phyloP scores from a whole-genome alignment of 257 asterid species.

The Przewalskia tangutica region DNA sequence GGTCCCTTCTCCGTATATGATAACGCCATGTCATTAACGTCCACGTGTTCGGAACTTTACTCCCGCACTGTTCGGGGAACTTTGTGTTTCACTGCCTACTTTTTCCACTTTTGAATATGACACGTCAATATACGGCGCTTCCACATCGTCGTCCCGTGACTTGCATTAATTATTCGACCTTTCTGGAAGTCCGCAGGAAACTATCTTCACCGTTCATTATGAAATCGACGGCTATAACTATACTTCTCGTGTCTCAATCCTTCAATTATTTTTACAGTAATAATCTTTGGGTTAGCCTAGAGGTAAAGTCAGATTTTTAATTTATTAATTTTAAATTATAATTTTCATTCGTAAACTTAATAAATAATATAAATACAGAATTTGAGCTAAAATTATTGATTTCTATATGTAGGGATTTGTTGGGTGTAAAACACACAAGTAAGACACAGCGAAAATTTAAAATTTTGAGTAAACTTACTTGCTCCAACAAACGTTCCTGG shows the following conservation, averaged over 20 bases:
- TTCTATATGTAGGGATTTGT: no score
- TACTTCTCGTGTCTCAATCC: not conserved
- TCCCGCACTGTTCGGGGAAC: conserved; percentile 31
- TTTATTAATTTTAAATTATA: no score
- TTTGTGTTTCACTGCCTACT: not conserved
- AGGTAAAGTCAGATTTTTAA: no score
- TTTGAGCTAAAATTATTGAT: not conserved
- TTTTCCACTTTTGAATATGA: not conserved
- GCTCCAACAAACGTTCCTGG: no score
- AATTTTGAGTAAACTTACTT: no score
- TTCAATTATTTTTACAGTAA: not conserved
- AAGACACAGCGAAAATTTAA: no score
- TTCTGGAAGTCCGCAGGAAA: not conserved
- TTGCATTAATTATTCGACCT: conserved; percentile 8
- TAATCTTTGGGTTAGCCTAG: not conserved
- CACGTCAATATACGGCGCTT: conserved; percentile 33
- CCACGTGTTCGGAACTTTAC: conserved; percentile 15
- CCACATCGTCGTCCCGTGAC: conserved; percentile 20
- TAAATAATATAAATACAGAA: not conserved
- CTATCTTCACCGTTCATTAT: conserved; percentile 3
- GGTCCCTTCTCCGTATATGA: conserved; percentile 8
- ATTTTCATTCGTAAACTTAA: no score
- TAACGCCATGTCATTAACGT: conserved; percentile 7
- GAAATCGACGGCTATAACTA: not conserved
- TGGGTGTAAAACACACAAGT: no score